Evolutionary conservation across 2,329 filamentous ascomycete genomes (phyloP), one percentile per base, ranked within the genome.

Genomic region (Paraphaeosphaeria sporulosa): DNA sequence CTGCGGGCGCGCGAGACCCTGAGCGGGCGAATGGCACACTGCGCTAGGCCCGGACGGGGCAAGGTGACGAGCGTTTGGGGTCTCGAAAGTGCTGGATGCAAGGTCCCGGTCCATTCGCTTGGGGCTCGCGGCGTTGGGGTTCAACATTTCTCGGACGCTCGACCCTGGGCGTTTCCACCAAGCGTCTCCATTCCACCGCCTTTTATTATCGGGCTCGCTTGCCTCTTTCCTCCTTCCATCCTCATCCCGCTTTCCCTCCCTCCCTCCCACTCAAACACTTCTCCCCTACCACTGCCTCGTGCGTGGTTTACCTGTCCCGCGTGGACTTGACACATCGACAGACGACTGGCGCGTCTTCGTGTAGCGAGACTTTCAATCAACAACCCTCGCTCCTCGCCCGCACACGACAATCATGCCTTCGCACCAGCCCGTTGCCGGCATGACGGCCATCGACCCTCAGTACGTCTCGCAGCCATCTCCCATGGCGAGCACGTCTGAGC

Each of bases 401-500:
- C 57, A 47, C 59, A 49, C 34, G 51, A 32, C 46, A 57, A 69
- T 36, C 65, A 86, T 85, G 84, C 82, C 83, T 71, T 85, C 83
- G 47, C 80, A 81, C 71, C 84, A 85, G 70, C 78, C 82, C 60
- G 78, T 77, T 60, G 79, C 80, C 55, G 80, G 80, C 76, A 76
- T 80, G 67, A 67, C 76, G 67, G 82, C 83, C 71, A 77, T 84
- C 68, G 80, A 84, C 75, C 81, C 82, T 62, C 75, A 82, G 63
- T 83, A 76, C 66, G 72, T 80, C 62, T 79, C 80, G 55, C 78
- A 82, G 73, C 78, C 79, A 13, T 34, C 79, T 23, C 64, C 81
- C 47, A 80, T 81, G 76, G 83, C 83, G 32, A 82, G 81, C 72
- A 77, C 81, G 21, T 72, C 78, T 61, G 84, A 86, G 79, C 83